A percentile compares a stretch with the other conserved stretches of the same genome.
These are phyloP conservation scores for Apiospora rasikravindrae DNA, from an alignment of 2,329 filamentous ascomycete genomes.

Conservation along the genomic window DNA sequence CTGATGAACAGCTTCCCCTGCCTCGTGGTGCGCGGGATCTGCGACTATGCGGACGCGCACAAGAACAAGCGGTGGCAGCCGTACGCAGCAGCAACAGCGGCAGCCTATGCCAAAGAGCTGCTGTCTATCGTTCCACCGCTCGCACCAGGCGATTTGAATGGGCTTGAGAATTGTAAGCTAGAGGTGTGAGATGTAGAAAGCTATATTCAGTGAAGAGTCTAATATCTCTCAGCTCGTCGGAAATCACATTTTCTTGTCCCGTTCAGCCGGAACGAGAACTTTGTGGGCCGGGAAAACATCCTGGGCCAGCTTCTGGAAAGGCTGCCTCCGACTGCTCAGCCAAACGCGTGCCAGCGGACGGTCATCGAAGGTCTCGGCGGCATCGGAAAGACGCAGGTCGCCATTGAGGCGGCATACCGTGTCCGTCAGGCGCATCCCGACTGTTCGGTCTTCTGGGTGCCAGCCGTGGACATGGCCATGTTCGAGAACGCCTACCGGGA, in stretches of 20 bases:
- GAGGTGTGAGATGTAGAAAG: too few relatives aligned
- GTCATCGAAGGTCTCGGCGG: neutral
- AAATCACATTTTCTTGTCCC: neutral
- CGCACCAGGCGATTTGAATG: too few relatives aligned
- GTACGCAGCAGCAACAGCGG: too few relatives aligned
- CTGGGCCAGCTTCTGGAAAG: neutral
- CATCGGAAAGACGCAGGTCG: neutral
- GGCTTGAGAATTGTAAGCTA: too few relatives aligned
- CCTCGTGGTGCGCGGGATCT: too few relatives aligned
- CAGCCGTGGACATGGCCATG: neutral
- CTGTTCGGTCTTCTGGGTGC: conserved; percentile 10
- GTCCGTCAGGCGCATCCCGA: neutral
- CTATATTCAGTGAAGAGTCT: too few relatives aligned
- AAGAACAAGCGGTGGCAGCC: too few relatives aligned
- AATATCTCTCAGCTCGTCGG: neutral
- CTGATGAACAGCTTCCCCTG: too few relatives aligned
- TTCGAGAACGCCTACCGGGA: neutral
- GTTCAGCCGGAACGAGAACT: neutral
- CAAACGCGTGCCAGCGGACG: neutral
- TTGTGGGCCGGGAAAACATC: neutral
- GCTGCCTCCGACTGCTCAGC: neutral
- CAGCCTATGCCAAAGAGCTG: too few relatives aligned
- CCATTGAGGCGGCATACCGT: neutral
- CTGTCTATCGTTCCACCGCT: too few relatives aligned
- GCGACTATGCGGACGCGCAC: too few relatives aligned